A percentile compares a stretch with the other conserved stretches of the same genome.
phyloP scores from a whole-genome alignment of 2,329 filamentous ascomycete species.

The Cercospora sp. region DNA sequence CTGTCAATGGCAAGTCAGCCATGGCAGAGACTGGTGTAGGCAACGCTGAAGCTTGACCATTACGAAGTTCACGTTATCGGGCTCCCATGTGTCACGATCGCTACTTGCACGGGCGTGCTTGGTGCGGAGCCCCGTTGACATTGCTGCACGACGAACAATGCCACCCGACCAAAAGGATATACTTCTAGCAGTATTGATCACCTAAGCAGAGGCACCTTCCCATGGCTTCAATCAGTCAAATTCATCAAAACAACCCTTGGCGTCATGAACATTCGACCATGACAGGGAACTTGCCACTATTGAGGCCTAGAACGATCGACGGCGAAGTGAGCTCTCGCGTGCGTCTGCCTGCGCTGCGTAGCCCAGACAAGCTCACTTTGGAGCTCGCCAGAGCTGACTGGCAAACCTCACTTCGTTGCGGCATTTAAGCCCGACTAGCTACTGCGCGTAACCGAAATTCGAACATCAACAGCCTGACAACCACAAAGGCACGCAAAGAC shows the following conservation, averaged over 20 bases:
- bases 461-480: background rate
- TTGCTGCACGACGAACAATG: background rate
- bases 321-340: background rate
- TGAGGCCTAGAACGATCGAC: background rate
- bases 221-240: background rate
- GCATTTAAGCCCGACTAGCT: background rate
- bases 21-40: conserved; percentile 65
- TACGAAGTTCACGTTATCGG: background rate
- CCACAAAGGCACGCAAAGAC: background rate
- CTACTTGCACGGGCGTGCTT: background rate
- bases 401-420: background rate
- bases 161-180: background rate
- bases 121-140: background rate
- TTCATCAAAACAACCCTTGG: background rate
- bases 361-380: background rate
- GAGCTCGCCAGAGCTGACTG: background rate
- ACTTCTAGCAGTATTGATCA: background rate
- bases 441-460: background rate
- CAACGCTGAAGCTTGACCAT: conserved; percentile 25
- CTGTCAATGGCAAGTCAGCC: conserved; percentile 80
- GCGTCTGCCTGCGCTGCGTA: background rate
- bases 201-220: background rate
- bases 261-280: background rate
- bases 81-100: background rate
- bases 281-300: background rate